Base-by-base conservation (phyloP, 805 yeast genomes). In the Myxozyma sirexii region DNA sequence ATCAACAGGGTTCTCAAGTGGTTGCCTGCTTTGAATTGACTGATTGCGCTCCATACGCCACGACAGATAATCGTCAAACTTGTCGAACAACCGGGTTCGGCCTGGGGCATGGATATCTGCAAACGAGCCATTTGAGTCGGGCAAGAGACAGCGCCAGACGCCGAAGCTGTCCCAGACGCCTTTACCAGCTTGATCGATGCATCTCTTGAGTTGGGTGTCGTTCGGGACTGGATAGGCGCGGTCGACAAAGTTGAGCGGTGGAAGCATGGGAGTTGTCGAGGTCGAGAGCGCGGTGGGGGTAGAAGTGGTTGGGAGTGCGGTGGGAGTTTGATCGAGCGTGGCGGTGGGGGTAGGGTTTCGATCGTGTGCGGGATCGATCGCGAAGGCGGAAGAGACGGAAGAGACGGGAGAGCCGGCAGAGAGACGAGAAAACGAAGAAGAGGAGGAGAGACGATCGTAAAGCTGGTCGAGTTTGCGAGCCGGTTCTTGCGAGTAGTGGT, bases 61-160 rank as follows among this genome's bases (percentile, higher is more conserved):
- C 17, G 53, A 26, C 12, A 60, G 38, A 37, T 56, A 66, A 29
- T 63, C 66, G 43, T 60, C 68, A 53, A 52, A 62, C 31, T 54
- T 72, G 70, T 62, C 80, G 79, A 27, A 86, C 82, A 66, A 85
- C 88, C 67, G 87, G 90, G 65, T 79, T 82, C 29, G 85, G 21
- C 56, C 56, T 1, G 53, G 29, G 27, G 43, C 29, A 12, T 42
- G 43, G n/a, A 19, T 37, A 31, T 27, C 51, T 4, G 45, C 23
- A 21, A 38, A 33, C 19, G 42, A 38, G 60, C 64, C 57, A 35
- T 54, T 59, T 39, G 62, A 56, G 43, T 55, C 24, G 12, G 97
- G 96, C 72, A 92, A 87, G 47, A 93, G 75, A 74, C 98, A 93
- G 70, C 92, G 82, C 97, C 97, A 93, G 72, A 85, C 82, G 0